phyloP scores from a whole-genome alignment of 2,329 filamentous ascomycete species.

The Trichophyton mentagrophytes region DNA sequence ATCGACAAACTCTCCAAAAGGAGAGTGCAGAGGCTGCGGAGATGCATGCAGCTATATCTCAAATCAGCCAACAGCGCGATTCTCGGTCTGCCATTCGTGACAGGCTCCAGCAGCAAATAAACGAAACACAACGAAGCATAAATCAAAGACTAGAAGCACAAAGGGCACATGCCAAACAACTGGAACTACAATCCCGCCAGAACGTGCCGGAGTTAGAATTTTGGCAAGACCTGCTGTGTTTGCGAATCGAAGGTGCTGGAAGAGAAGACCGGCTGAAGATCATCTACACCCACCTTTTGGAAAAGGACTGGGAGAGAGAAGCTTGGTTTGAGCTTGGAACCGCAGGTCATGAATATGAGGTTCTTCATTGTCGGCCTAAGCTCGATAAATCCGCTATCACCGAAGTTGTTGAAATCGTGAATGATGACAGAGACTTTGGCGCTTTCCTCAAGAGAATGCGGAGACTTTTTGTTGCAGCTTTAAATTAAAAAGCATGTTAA shows the following conservation, averaged over 20 bases:
- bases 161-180: conserved; percentile 47
- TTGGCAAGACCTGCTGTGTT: conserved; percentile 81
- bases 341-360: conserved; percentile 68
- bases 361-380: conserved; percentile 63
- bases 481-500: conserved; percentile 31
- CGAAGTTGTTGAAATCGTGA: conserved; percentile 43
- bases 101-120: conserved; percentile 44
- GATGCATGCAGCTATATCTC: conserved; percentile 48
- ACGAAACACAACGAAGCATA: conserved; percentile 35
- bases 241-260: conserved; percentile 81
- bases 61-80: conserved; percentile 44
- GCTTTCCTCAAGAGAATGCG: conserved; percentile 52
- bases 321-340: conserved; percentile 89
- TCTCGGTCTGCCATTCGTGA: conserved; percentile 44
- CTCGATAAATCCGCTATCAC: conserved; percentile 44
- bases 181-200: conserved; percentile 72
- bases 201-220: conserved; percentile 92
- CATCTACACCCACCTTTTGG: conserved; percentile 73
- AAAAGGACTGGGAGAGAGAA: conserved; percentile 76
- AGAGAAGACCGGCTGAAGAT: conserved; percentile 79
- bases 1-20: conserved; percentile 44
- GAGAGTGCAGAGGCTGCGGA: conserved; percentile 50
- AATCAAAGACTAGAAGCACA: conserved; percentile 35
- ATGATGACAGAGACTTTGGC: conserved; percentile 48
- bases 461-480: conserved; percentile 43